Percentiles rank a stretch among this genome's conserved stretches.
phyloP scores from a whole-genome alignment of 495 filamentous ascomycete genomes.

The Paragyromitra xinjiangensis region DNA sequence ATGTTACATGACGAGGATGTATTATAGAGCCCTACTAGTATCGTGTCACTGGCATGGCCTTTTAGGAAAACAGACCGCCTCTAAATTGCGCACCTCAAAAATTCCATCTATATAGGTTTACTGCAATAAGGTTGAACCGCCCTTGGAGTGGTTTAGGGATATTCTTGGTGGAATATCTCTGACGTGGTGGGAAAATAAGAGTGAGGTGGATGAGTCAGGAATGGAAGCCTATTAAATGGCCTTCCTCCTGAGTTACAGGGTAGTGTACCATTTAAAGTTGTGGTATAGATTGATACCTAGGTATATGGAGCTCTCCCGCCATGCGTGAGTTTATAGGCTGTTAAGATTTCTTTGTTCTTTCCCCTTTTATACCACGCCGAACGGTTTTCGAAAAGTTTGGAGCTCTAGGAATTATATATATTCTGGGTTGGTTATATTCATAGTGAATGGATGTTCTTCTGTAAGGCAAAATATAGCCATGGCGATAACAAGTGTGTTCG shows the following conservation, averaged over 20 bases:
- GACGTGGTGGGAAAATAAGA: conserved; percentile 17
- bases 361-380: neutral
- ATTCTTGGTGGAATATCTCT: neutral
- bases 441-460: neutral
- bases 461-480: neutral
- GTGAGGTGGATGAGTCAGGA: neutral
- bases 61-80: too few relatives aligned
- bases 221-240: neutral
- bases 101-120: too few relatives aligned
- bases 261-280: neutral
- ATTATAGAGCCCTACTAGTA: too few relatives aligned
- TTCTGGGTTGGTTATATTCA: neutral
- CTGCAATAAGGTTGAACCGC: too few relatives aligned
- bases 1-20: too few relatives aligned
- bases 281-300: neutral
- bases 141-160: neutral
- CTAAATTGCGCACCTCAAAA: too few relatives aligned
- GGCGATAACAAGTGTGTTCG: neutral
- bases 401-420: neutral
- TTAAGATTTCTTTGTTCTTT: neutral
- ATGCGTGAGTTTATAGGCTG: neutral
- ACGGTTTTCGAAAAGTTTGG: neutral
- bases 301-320: neutral
- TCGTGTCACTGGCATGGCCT: too few relatives aligned
- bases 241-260: neutral